Conservation (phyloP, 2,329 filamentous ascomycete genomes). For the Penicillium sp. region DNA sequence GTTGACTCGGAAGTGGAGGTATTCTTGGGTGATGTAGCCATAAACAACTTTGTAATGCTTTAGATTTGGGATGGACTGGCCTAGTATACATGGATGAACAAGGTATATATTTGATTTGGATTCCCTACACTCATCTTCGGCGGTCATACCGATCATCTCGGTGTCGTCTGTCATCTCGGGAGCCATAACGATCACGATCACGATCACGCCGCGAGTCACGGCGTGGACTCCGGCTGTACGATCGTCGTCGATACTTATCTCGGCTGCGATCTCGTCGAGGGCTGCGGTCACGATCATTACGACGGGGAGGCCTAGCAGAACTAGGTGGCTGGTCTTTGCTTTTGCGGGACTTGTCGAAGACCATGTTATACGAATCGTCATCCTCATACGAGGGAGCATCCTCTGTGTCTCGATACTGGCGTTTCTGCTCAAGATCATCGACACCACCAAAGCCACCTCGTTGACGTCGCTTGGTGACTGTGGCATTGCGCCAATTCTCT, state of each 20-base stretch:
- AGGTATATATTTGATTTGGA: background rate
- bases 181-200: slow-evolving; percentile 28
- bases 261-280: slow-evolving; percentile 43
- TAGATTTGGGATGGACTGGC: background rate
- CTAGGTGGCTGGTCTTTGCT: slow-evolving; percentile 3
- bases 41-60: too few relatives aligned
- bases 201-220: slow-evolving; percentile 31
- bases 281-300: slow-evolving; percentile 47
- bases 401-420: slow-evolving; percentile 79
- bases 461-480: slow-evolving; percentile 75
- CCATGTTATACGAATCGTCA: slow-evolving; percentile 71
- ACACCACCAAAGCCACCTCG: slow-evolving; percentile 90
- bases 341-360: slow-evolving; percentile 67
- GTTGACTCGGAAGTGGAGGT: slow-evolving; percentile 3
- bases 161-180: slow-evolving; percentile 23
- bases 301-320: slow-evolving; percentile 5
- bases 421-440: slow-evolving; percentile 81
- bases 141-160: slow-evolving; percentile 26
- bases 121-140: slow-evolving; percentile 29
- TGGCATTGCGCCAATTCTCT: slow-evolving; percentile 83
- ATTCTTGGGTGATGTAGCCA: background rate
- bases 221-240: slow-evolving; percentile 35
- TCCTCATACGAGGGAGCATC: slow-evolving; percentile 51
- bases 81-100: slow-evolving; percentile 15
- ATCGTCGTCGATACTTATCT: slow-evolving; percentile 45